Percentiles rank a stretch among this genome's conserved stretches.
Conservation (phyloP, 2,329 filamentous ascomycete genomes). For the Microsporum audouinii region DNA sequence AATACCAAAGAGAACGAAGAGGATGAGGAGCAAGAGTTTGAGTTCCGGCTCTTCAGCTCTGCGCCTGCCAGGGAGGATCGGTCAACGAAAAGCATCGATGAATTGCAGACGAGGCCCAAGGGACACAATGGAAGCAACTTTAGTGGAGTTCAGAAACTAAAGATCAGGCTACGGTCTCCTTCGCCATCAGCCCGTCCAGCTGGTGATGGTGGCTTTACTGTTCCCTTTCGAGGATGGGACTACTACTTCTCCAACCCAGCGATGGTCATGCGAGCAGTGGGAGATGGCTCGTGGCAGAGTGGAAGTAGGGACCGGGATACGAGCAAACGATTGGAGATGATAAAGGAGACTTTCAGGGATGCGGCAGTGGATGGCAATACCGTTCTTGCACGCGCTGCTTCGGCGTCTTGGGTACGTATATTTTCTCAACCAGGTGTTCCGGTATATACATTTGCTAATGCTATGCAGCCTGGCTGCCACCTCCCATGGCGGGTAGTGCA, state of each 20-base stretch:
- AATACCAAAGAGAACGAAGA: constrained; percentile 8
- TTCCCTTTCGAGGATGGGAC: constrained; percentile 32
- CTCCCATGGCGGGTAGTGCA: constrained; percentile 32
- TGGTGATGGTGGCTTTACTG: constrained; percentile 29
- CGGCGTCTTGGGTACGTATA: constrained; percentile 26
- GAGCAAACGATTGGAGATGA: background rate
- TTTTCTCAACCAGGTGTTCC: background rate
- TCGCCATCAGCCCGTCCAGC: constrained; percentile 21
- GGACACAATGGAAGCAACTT: background rate
- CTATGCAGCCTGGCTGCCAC: constrained; percentile 29
- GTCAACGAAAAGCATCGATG: background rate
- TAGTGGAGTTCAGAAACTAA: constrained; percentile 26
- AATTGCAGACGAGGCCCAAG: background rate
- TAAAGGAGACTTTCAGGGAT: constrained; percentile 24
- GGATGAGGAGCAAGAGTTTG: constrained; percentile 34
- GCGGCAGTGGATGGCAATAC: constrained; percentile 27
- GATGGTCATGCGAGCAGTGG: constrained; percentile 12
- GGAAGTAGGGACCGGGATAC: background rate
- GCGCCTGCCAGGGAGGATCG: constrained; percentile 10
- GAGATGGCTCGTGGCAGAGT: constrained; percentile 10
- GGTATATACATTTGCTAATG: background rate
- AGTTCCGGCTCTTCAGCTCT: constrained; percentile 33
- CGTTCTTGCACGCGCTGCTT: constrained; percentile 22
- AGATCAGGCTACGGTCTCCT: constrained; percentile 30
- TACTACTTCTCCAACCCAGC: constrained; percentile 32